Evolutionary conservation across 2,329 filamentous ascomycete genomes (phyloP).

Genomic region (Cladosporium sp.): DNA sequence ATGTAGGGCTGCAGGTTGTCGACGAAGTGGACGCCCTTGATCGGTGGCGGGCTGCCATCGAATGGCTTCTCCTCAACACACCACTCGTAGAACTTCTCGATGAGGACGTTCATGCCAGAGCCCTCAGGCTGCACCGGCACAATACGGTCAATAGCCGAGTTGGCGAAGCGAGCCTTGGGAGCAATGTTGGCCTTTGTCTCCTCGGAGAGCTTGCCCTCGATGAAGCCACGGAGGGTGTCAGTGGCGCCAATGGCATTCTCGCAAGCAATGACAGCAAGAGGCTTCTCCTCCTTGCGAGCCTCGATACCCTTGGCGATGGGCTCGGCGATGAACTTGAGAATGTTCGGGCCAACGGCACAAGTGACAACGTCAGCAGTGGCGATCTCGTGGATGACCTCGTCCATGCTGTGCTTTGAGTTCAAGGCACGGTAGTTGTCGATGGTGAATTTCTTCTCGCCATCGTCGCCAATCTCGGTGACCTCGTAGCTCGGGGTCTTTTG

Average conservation of each 20-base stretch:
- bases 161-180: conserved; percentile 81
- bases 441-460: conserved; percentile 73
- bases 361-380: conserved; percentile 85
- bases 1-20: conserved; percentile 90
- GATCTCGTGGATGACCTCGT: conserved; percentile 78
- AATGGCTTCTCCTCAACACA: conserved; percentile 89
- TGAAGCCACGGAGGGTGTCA: conserved; percentile 76
- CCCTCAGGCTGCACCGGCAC: conserved; percentile 82
- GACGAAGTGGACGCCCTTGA: conserved; percentile 90
- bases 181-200: conserved; percentile 65
- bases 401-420: conserved; percentile 85
- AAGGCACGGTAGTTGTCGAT: conserved; percentile 96
- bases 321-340: conserved; percentile 93
- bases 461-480: conserved; percentile 85
- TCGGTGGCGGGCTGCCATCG: conserved; percentile 63
- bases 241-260: conserved; percentile 97
- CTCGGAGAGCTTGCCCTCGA: conserved; percentile 64
- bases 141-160: conserved; percentile 97
- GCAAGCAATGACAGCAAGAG: conserved; percentile 90
- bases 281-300: conserved; percentile 60
- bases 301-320: conserved; percentile 94
- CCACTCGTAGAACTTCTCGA: conserved; percentile 99
- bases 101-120: conserved; percentile 81
- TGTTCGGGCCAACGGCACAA: conserved; percentile 92
- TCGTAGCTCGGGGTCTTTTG: conserved; percentile 75